These are phyloP conservation scores for Primulina eburnea DNA, from an alignment of 257 asterid species.

Conservation along the genomic window DNA sequence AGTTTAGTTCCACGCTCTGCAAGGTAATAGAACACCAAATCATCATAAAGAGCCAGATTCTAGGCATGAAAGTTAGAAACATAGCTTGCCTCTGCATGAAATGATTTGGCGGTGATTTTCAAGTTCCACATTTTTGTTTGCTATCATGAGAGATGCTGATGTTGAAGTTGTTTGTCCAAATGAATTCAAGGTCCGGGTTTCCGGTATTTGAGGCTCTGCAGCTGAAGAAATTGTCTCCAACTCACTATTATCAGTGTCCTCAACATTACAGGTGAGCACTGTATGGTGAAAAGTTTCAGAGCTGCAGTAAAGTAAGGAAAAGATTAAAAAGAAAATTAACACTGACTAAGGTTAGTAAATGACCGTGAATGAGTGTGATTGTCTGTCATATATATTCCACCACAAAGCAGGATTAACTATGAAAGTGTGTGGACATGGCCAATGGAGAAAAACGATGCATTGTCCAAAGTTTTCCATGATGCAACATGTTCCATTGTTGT, in stretches of 20 bases:
- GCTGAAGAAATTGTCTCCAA: conserved; percentile 29
- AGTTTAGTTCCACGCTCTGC: conserved; percentile 37
- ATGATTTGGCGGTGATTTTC: conserved; percentile 23
- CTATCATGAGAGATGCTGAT: conserved; percentile 30
- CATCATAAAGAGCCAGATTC: conserved; percentile 12
- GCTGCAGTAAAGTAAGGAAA: conserved; percentile 31
- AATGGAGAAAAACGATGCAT: not conserved
- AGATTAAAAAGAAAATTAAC: not conserved
- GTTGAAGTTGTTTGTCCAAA: conserved; percentile 27
- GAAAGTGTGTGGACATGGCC: conserved; percentile 5
- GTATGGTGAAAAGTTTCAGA: conserved; percentile 29
- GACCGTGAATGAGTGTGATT: not conserved
- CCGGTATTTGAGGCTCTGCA: conserved; percentile 29
- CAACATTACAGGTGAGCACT: conserved; percentile 18
- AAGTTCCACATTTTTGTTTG: conserved; percentile 29
- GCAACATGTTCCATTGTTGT: not conserved
- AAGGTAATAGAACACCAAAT: conserved; percentile 23
- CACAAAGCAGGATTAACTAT: conserved; percentile 7
- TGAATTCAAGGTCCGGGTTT: conserved; percentile 18
- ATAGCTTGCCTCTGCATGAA: conserved; percentile 38
- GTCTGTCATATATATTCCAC: not conserved
- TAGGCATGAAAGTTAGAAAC: conserved; percentile 17
- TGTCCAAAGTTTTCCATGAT: conserved; percentile 7
- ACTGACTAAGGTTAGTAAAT: not conserved
- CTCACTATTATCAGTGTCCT: conserved; percentile 22